A percentile compares a stretch with the other conserved stretches of the same genome.
Conservation (phyloP, 2,329 filamentous ascomycete species). For the Sclerotinia glacialis region DNA sequence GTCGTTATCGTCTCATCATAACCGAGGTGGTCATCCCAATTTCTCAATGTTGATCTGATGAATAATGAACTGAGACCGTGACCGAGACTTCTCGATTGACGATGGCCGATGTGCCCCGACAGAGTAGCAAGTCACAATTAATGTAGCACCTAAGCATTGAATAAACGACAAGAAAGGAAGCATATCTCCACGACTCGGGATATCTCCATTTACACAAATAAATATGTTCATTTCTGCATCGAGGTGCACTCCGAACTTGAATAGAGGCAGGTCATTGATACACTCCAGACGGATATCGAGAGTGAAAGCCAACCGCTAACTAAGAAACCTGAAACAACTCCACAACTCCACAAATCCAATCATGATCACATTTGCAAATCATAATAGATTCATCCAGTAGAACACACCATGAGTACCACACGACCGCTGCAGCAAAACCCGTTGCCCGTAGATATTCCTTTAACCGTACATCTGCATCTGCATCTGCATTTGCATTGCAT, state of each 20-base stretch:
- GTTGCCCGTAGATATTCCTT: conserved; percentile 3
- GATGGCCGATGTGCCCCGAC: background rate
- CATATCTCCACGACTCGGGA: background rate
- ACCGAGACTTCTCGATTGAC: conserved; percentile 15
- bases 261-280: background rate
- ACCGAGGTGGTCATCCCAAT: background rate
- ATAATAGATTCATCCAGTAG: no score
- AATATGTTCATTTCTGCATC: background rate
- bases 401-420: background rate
- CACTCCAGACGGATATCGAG: background rate
- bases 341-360: background rate
- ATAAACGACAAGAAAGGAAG: background rate
- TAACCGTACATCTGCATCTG: conserved; percentile 2
- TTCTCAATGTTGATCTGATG: background rate
- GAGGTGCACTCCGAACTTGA: conserved; percentile 2
- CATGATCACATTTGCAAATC: background rate
- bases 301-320: background rate
- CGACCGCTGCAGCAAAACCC: background rate
- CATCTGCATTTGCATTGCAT: conserved; percentile 11
- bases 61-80: conserved; percentile 17
- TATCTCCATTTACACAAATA: background rate
- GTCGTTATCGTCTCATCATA: background rate
- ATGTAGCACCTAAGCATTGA: conserved; percentile 6
- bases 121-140: background rate
- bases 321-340: conserved; percentile 1